phyloP scores from a whole-genome alignment of 768 basidiomycete genomes.

The Russula sp. region DNA sequence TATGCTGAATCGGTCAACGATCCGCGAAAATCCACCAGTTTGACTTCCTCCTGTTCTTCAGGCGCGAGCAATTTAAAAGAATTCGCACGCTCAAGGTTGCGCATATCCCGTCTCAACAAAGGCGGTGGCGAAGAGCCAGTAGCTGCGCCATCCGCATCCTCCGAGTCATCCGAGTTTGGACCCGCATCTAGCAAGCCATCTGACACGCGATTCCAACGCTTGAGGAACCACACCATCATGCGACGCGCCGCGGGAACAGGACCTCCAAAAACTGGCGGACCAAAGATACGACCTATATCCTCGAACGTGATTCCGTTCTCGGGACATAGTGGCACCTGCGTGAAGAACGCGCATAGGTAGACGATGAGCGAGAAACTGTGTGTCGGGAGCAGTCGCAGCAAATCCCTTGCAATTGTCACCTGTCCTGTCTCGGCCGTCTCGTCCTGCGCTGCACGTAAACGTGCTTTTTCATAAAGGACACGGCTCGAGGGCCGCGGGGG shows the following conservation, averaged over 20 bases:
- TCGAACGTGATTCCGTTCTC: conserved; percentile 49
- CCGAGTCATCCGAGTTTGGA: neutral
- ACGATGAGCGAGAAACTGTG: conserved; percentile 43
- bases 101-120: conserved; percentile 6
- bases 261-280: conserved; percentile 42
- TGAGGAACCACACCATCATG: conserved; percentile 30
- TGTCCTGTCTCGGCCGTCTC: conserved; percentile 35
- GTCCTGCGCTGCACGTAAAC: conserved; percentile 7
- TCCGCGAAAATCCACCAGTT: conserved; percentile 4
- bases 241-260: conserved; percentile 24
- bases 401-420: conserved; percentile 42
- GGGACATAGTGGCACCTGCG: conserved; percentile 49
- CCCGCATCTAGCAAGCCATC: conserved; percentile 28
- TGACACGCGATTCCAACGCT: conserved; percentile 29
- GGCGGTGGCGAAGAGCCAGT: neutral
- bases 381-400: conserved; percentile 51
- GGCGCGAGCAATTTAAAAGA: conserved; percentile 20
- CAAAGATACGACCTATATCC: conserved; percentile 49
- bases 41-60: conserved; percentile 17
- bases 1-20: neutral
- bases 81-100: conserved; percentile 12
- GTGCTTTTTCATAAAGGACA: conserved; percentile 17
- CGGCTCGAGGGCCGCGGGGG: conserved; percentile 23
- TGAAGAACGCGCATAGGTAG: conserved; percentile 49
- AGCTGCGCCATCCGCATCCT: neutral